Evolutionary conservation across 2,329 filamentous ascomycete genomes (phyloP).

Genomic region (Penicillium concentricum): DNA sequence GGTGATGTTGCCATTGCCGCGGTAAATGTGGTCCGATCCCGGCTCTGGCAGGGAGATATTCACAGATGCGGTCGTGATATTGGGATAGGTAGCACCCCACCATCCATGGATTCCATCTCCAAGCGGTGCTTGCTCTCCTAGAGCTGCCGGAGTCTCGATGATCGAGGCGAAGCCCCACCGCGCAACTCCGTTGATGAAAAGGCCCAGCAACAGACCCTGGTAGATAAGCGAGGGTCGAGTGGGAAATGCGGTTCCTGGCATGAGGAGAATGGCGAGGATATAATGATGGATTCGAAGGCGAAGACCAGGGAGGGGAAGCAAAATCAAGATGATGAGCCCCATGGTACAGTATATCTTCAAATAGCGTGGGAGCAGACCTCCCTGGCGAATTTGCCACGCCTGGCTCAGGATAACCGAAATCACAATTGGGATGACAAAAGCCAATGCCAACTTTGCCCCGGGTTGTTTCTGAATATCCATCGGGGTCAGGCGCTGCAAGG

Average conservation of each 20-base stretch:
- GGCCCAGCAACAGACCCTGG: slow-evolving; percentile 82
- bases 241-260: slow-evolving; percentile 86
- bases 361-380: slow-evolving; percentile 75
- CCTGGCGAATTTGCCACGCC: slow-evolving; percentile 80
- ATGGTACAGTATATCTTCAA: slow-evolving; percentile 75
- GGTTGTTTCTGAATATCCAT: slow-evolving; percentile 88
- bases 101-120: slow-evolving; percentile 44
- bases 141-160: slow-evolving; percentile 72
- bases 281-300: slow-evolving; percentile 93
- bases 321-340: slow-evolving; percentile 63
- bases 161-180: slow-evolving; percentile 92
- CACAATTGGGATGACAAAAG: slow-evolving; percentile 72
- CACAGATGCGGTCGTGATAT: slow-evolving; percentile 52
- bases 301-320: slow-evolving; percentile 71
- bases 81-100: slow-evolving; percentile 48
- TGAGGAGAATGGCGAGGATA: slow-evolving; percentile 78
- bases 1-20: slow-evolving; percentile 48
- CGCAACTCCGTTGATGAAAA: slow-evolving; percentile 92
- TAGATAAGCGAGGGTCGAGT: slow-evolving; percentile 81
- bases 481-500: slow-evolving; percentile 84
- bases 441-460: slow-evolving; percentile 78
- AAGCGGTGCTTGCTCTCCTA: slow-evolving; percentile 55
- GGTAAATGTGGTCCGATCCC: slow-evolving; percentile 28
- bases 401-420: slow-evolving; percentile 69
- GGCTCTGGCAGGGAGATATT: slow-evolving; percentile 45